These are phyloP conservation scores for Penicillium brasilianum DNA, from an alignment of 2,329 filamentous ascomycete species.

Conservation along the genomic window DNA sequence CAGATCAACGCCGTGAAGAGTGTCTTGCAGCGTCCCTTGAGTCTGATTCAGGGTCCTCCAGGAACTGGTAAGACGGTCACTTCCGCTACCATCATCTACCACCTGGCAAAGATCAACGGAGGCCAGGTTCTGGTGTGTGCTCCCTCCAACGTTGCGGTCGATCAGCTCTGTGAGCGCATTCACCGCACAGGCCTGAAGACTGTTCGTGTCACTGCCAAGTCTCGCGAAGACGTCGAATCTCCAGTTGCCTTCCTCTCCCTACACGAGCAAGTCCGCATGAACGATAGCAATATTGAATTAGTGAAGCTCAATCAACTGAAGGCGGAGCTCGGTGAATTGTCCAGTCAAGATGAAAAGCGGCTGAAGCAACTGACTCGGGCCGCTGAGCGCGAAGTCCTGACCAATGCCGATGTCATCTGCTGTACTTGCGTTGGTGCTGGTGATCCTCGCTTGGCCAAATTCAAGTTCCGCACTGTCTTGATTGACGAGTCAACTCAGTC, in stretches of 20 bases:
- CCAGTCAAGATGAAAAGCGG: slow-evolving; percentile 96
- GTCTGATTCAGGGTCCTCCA: slow-evolving; percentile 93
- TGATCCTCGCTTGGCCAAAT: slow-evolving; percentile 91
- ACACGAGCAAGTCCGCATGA: slow-evolving; percentile 96
- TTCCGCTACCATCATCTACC: slow-evolving; percentile 97
- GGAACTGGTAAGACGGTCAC: slow-evolving; percentile 99
- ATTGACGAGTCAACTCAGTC: slow-evolving; percentile 99
- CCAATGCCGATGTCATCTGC: slow-evolving; percentile 96
- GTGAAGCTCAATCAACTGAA: slow-evolving; percentile 93
- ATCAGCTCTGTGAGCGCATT: slow-evolving; percentile 96
- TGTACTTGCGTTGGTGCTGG: slow-evolving; percentile 98
- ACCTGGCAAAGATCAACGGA: slow-evolving; percentile 91
- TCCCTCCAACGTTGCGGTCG: slow-evolving; percentile 96
- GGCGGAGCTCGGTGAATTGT: slow-evolving; percentile 85
- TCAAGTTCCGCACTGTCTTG: slow-evolving; percentile 97
- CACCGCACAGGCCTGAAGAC: slow-evolving; percentile 94
- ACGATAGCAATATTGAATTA: slow-evolving; percentile 92
- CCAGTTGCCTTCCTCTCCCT: slow-evolving; percentile 93
- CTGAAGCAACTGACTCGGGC: slow-evolving; percentile 94
- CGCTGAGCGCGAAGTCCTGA: slow-evolving; percentile 92
- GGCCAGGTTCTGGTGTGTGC: slow-evolving; percentile 96
- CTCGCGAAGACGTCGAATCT: slow-evolving; percentile 97
- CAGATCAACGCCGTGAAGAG: slow-evolving; percentile 97
- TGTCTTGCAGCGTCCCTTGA: slow-evolving; percentile 89
- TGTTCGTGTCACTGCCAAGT: slow-evolving; percentile 97